Percentiles rank a stretch among this genome's conserved stretches.
Evolutionary conservation across 148 eudicot genomes (phyloP).

Genomic region (Fagopyrum esculentum): DNA sequence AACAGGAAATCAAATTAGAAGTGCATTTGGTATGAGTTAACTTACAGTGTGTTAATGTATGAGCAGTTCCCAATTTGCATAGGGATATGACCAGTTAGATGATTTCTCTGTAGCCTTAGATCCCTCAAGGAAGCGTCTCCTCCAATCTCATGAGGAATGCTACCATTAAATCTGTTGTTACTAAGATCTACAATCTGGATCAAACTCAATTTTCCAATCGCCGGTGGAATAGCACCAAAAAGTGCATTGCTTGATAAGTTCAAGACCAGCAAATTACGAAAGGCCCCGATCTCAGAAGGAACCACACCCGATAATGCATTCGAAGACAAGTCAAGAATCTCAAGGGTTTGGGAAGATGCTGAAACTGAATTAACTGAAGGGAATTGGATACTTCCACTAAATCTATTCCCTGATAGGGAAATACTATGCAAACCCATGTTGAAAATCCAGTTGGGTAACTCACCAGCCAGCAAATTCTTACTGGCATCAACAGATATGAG

Average conservation of each 20-base stretch:
- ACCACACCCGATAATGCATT: slow-evolving; percentile 59
- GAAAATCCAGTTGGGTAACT: slow-evolving; percentile 65
- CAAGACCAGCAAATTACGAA: slow-evolving; percentile 41
- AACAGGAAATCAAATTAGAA: background rate
- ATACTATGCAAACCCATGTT: slow-evolving; percentile 38
- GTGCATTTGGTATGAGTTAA: slow-evolving; percentile 18
- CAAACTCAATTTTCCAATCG: slow-evolving; percentile 44
- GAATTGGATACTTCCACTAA: slow-evolving; percentile 45
- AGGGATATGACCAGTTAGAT: slow-evolving; percentile 52
- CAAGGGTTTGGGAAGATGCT: slow-evolving; percentile 36
- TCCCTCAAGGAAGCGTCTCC: slow-evolving; percentile 40
- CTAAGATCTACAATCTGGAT: slow-evolving; percentile 58
- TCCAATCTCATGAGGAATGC: slow-evolving; percentile 56
- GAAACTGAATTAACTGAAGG: slow-evolving; percentile 7
- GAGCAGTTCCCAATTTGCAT: slow-evolving; percentile 58
- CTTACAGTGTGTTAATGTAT: slow-evolving; percentile 67
- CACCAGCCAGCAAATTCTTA: slow-evolving; percentile 46
- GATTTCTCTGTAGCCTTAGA: slow-evolving; percentile 48
- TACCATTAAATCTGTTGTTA: slow-evolving; percentile 55
- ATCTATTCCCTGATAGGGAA: slow-evolving; percentile 46
- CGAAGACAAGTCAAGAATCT: slow-evolving; percentile 53
- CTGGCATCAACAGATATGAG: slow-evolving; percentile 61
- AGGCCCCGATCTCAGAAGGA: slow-evolving; percentile 38
- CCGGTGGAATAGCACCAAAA: slow-evolving; percentile 47
- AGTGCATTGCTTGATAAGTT: slow-evolving; percentile 57